Evolutionary conservation across 139 green algal species (phyloP).

Genomic region (Chlamydomonas sphaeroides): DNA sequence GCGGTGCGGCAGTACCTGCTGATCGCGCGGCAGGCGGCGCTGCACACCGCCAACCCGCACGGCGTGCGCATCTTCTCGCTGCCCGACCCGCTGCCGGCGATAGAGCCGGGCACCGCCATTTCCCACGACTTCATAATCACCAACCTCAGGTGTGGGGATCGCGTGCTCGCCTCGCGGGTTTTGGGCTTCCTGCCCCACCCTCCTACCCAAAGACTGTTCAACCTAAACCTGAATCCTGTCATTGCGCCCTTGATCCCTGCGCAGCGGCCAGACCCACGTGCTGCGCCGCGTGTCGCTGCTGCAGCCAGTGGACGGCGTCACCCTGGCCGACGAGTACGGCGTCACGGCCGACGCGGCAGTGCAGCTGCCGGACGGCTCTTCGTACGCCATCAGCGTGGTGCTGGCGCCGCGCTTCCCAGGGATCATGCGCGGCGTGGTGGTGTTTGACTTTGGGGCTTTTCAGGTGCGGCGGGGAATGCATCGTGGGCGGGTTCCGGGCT

Average conservation of each 20-base stretch:
- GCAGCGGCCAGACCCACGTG: background rate
- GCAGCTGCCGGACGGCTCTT: background rate
- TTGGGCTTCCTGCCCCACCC: too few relatives aligned
- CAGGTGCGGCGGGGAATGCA: too few relatives aligned
- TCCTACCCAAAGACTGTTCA: too few relatives aligned
- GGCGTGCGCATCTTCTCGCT: background rate
- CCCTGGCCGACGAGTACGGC: background rate
- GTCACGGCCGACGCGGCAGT: background rate
- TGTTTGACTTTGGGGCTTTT: constrained; percentile 12
- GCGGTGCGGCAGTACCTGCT: background rate
- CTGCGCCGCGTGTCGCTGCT: constrained; percentile 13
- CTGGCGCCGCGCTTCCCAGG: background rate
- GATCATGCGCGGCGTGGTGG: constrained; percentile 17
- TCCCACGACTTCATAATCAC: background rate
- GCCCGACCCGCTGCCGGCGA: constrained; percentile 9
- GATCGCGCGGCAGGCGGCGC: too few relatives aligned
- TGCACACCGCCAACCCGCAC: background rate
- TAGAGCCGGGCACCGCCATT: background rate
- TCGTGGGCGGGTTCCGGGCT: too few relatives aligned
- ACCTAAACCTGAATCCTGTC: too few relatives aligned
- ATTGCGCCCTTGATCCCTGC: too few relatives aligned
- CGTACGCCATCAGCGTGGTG: background rate
- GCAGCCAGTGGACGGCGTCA: background rate
- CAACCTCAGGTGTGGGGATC: background rate
- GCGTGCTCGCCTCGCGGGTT: too few relatives aligned